Base-by-base conservation (phyloP, 78 protist species). In the Dictyostelium brefeldianum region DNA sequence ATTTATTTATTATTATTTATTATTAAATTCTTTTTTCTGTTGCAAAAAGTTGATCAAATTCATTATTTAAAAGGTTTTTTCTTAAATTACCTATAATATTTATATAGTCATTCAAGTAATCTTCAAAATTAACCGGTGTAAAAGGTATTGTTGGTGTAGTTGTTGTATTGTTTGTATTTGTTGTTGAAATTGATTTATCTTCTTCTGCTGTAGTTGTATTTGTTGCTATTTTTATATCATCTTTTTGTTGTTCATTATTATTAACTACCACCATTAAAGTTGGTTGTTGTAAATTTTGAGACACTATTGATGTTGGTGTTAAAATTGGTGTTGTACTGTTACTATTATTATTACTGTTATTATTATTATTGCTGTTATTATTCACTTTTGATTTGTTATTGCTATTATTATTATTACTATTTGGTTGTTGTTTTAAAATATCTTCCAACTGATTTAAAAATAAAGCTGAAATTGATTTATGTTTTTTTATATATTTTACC, bases 401-500 rank as follows among this genome's bases (percentile, higher is more conserved):
- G 29, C 50, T n/a, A 57, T 20, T 7, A 27, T 51, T 8, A 59
- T 17, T 20, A 46, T 51, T n/a, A 50, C 41, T 41, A 15, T 51
- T 67, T n/a, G 41, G 36, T 9, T 81, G 81, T 41, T 73, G 91
- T 25, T 56, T 54, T 46, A 84, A 47, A 17, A 84, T 29, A 18
- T 80, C 43, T 46, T 84, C 91, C 18, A 84, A 57, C 18, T 74
- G 81, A 31, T 84, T 84, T 36, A 84, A 54, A 54, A 84, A 84
- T 36, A 64, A 7, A 1, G 14, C 17, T 22, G 91, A 64, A 20
- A 73, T 51, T 17, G 25, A 41, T 25, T 78, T 46, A 43, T 84
- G 91, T 59, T 84, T 84, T 74, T 46, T 84, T 31, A 84, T 74
- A 43, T 84, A 84, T 59, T 84, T 84, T 18, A 84, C 43, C 10